Evolutionary conservation across 164 flowering plant species (phyloP).

Genomic region (Magnolia changhungtana): DNA sequence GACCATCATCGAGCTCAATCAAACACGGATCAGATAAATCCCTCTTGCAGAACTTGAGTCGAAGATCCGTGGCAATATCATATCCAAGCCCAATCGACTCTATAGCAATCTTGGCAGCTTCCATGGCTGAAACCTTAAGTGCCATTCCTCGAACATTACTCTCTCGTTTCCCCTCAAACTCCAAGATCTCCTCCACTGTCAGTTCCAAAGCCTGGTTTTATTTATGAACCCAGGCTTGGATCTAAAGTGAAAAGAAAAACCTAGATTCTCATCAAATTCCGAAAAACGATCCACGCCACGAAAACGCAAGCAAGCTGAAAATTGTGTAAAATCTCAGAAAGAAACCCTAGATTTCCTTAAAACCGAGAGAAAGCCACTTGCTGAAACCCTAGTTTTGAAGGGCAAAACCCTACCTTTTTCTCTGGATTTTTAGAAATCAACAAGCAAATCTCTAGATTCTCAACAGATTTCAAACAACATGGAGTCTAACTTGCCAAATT

Average conservation of each 20-base stretch:
- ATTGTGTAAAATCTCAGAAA: neutral
- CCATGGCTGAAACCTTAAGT: slow-evolving; percentile 24
- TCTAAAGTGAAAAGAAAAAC: no score
- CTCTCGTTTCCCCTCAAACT: neutral
- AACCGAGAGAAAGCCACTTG: no score
- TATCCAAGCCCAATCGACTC: slow-evolving; percentile 79
- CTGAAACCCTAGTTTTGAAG: no score
- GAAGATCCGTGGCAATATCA: slow-evolving; percentile 67
- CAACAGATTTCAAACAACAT: no score
- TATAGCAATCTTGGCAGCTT: slow-evolving; percentile 76
- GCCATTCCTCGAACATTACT: slow-evolving; percentile 46
- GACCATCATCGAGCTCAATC: slow-evolving; percentile 66
- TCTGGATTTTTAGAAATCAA: no score
- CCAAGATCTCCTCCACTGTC: neutral
- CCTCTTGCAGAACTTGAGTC: slow-evolving; percentile 79
- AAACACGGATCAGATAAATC: slow-evolving; percentile 46
- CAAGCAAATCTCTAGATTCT: no score
- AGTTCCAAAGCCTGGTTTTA: neutral
- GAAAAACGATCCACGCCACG: neutral
- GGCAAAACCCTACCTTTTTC: no score
- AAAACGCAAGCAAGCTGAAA: neutral
- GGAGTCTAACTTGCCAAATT: no score
- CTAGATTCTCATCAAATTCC: neutral
- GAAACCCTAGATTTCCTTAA: neutral
- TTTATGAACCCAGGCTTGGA: neutral